A percentile compares a stretch with the other conserved stretches of the same genome.
phyloP scores from a whole-genome alignment of 2,329 filamentous ascomycete species.

The Anthostomella pinea region DNA sequence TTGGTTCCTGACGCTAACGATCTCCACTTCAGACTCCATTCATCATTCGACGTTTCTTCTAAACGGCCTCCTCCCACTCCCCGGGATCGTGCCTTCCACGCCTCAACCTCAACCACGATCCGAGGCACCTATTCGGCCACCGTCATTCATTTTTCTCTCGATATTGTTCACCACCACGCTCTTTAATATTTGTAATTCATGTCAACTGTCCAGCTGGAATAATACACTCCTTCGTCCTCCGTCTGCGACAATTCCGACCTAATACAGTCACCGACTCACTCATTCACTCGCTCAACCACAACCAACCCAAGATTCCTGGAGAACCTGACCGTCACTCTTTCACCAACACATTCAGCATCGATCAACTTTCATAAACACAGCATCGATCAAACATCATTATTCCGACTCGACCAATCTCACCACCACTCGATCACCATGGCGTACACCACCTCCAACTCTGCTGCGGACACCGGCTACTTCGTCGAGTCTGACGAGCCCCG shows the following conservation, averaged over 20 bases:
- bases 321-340: slow-evolving; percentile 51
- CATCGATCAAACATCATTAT: too few species aligned
- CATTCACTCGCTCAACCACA: slow-evolving; percentile 29
- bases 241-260: slow-evolving; percentile 35
- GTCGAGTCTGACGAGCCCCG: slow-evolving; percentile 54
- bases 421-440: slow-evolving; percentile 42
- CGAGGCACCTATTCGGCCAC: slow-evolving; percentile 47
- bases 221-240: slow-evolving; percentile 41
- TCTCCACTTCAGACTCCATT: slow-evolving; percentile 22
- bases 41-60: slow-evolving; percentile 43
- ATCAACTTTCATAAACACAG: too few species aligned
- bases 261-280: too few species aligned
- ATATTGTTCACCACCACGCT: slow-evolving; percentile 51
- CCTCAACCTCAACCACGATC: slow-evolving; percentile 37
- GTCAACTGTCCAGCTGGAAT: slow-evolving; percentile 44
- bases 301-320: slow-evolving; percentile 50
- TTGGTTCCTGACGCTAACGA: slow-evolving; percentile 26
- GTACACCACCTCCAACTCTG: slow-evolving; percentile 38
- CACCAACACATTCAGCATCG: slow-evolving; percentile 25
- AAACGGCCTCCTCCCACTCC: slow-evolving; percentile 46
- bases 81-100: slow-evolving; percentile 30
- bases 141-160: slow-evolving; percentile 53
- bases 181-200: slow-evolving; percentile 56
- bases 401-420: slow-evolving; percentile 30
- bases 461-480: slow-evolving; percentile 53